phyloP scores from a whole-genome alignment of 192 early-diverging fungal genomes.

The Funneliformis geosporum region DNA sequence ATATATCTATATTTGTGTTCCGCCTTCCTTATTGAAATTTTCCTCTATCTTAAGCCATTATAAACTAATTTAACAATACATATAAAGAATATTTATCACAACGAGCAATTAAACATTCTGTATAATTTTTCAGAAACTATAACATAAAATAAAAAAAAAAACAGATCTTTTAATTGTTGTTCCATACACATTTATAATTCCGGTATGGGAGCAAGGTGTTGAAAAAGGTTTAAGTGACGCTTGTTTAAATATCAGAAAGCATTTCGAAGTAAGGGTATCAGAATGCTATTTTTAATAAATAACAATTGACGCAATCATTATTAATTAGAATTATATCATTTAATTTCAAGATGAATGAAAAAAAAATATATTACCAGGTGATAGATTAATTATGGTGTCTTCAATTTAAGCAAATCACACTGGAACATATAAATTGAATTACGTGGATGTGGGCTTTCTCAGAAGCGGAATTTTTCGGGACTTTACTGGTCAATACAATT shows the following conservation, averaged over 20 bases:
- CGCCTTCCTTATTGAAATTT: too few species aligned
- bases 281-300: conserved; percentile 83
- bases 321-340: neutral
- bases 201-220: conserved; percentile 86
- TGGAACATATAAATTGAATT: conserved; percentile 76
- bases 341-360: neutral
- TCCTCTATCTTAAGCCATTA: too few species aligned
- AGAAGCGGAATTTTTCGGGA: too few species aligned
- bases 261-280: conserved; percentile 77
- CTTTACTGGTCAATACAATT: too few species aligned
- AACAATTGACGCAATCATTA: conserved; percentile 83
- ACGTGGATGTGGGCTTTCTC: too few species aligned
- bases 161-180: conserved; percentile 99
- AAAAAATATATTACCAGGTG: conserved; percentile 58
- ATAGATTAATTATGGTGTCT: conserved; percentile 92
- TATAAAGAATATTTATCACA: too few species aligned
- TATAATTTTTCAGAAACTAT: conserved; percentile 67
- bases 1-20: too few species aligned
- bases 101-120: conserved; percentile 95
- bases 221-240: conserved; percentile 89
- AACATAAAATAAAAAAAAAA: conserved; percentile 76
- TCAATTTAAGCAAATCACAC: conserved; percentile 88
- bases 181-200: conserved; percentile 90
- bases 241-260: conserved; percentile 88
- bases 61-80: too few species aligned